These are phyloP conservation scores for Acacia confusa DNA, from an alignment of 306 rosid species.

Conservation along the genomic window DNA sequence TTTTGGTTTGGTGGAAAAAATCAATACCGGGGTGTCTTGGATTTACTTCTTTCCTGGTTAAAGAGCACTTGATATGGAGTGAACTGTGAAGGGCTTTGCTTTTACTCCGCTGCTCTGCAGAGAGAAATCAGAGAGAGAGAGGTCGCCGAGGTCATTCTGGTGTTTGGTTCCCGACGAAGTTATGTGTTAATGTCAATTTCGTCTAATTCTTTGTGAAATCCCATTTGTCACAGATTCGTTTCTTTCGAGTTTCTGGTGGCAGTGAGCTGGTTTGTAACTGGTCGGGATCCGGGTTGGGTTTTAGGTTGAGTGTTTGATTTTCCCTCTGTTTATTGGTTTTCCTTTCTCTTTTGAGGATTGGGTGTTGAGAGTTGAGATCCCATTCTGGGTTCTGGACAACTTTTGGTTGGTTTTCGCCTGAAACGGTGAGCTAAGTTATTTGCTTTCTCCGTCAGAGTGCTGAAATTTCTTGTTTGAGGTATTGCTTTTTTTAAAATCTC, in stretches of 20 bases:
- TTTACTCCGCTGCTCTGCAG: not conserved
- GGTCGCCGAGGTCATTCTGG: not conserved
- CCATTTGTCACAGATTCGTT: not conserved
- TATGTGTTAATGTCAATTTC: not conserved
- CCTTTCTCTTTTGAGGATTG: not conserved
- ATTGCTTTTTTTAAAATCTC: not conserved
- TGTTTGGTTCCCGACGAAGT: not conserved
- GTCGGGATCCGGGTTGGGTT: not conserved
- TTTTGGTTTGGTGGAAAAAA: not conserved
- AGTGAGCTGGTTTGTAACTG: not conserved
- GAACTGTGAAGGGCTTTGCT: not conserved
- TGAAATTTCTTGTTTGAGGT: not conserved
- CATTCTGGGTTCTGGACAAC: slow-evolving; percentile 1
- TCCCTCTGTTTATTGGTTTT: not conserved
- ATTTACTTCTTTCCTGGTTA: not conserved
- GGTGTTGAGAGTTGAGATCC: not conserved
- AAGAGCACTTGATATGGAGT: not conserved
- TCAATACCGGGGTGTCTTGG: not conserved
- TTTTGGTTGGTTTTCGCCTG: slow-evolving; percentile 27
- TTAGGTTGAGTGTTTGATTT: not conserved
- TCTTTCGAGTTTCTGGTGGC: not conserved
- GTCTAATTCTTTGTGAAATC: not conserved
- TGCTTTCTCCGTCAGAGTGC: not conserved
- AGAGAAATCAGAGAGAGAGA: not conserved
- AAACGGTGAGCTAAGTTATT: not conserved